Evolutionary conservation across 108 stramenopile genomes (phyloP), one percentile per base, ranked within the genome.

Genomic region (Phaeodactylum tricornutum): DNA sequence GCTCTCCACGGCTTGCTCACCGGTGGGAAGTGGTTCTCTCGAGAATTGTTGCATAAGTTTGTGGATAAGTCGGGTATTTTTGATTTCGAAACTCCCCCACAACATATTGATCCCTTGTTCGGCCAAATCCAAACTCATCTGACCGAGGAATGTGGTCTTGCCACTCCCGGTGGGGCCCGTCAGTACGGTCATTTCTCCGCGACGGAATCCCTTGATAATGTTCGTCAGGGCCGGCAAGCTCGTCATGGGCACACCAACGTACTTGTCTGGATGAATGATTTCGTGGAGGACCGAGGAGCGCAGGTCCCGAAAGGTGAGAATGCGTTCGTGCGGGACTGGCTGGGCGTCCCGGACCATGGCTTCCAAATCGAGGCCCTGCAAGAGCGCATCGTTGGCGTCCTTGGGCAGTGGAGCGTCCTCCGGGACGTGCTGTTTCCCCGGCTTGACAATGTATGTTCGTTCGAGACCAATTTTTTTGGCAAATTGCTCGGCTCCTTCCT

Each of bases 81-180:
- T 89, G 28, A 99, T 79, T 65, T 99, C 98, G 50, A 99, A 99
- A 52, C 77, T 77, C 17, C 98, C 98, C 98, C 98, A 98, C 5
- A 98, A 55, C 9, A 88, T 80, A 37, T 81, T 87, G 40, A 92
- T 64, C 28, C 88, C 93, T 29, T 83, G 80, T 51, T 83, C 90
- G 17, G 93, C 93, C 47, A 97, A 63, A 57, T 98, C 95, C 14
- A 98, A 61, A 27, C 79, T 80, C 9, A 94, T 40, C 69, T 98
- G 94, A 29, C 91, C 84, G 5, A 97, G 57, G 46, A 99, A 81
- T 0, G 98, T 99, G 7, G 98, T 99, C 62, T 99, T 66, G 0
- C 62, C 42, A 2, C 69, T 71, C 24, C 91, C 93, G 3, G 93
- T 96, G 0, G 93, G 89, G 15, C 98, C 96, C 16, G 96, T 97